Percentiles rank a stretch among this genome's conserved stretches.
Evolutionary conservation across 352 stramenopile species (phyloP).

Genomic region (Nothophytophthora sp.): DNA sequence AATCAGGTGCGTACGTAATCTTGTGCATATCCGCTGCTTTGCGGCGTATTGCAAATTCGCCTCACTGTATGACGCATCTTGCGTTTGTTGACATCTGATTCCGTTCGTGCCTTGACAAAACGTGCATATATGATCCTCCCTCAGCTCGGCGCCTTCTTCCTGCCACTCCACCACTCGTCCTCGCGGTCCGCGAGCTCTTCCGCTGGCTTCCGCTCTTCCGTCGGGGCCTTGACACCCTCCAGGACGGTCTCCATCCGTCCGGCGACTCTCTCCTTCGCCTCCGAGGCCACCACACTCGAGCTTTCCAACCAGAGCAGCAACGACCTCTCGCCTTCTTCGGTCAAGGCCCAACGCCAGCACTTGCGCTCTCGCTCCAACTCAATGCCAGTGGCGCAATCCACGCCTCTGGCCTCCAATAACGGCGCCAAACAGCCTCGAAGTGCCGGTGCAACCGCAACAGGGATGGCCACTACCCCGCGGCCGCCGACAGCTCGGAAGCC

Average conservation of each 20-base stretch:
- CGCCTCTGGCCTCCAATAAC: not conserved
- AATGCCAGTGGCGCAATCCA: slow-evolving; percentile 55
- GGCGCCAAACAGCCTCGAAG: too few species aligned
- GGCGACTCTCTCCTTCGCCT: slow-evolving; percentile 30
- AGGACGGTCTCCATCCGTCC: slow-evolving; percentile 65
- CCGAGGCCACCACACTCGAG: slow-evolving; percentile 6
- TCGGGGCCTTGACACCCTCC: not conserved
- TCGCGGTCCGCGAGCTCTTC: not conserved
- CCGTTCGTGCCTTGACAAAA: too few species aligned
- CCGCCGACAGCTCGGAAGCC: slow-evolving; percentile 31
- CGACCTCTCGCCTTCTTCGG: not conserved
- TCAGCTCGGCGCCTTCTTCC: slow-evolving; percentile 45
- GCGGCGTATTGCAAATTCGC: too few species aligned
- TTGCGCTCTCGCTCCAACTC: slow-evolving; percentile 74
- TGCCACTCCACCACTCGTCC: slow-evolving; percentile 43
- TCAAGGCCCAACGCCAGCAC: slow-evolving; percentile 34
- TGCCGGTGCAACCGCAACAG: not conserved
- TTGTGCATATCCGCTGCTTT: too few species aligned
- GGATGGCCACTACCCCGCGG: not conserved
- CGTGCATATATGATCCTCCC: too few species aligned
- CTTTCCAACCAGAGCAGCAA: slow-evolving; percentile 10
- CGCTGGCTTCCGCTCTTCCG: too few species aligned
- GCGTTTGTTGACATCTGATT: too few species aligned
- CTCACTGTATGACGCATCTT: too few species aligned
- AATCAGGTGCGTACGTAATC: slow-evolving; percentile 40